phyloP scores from a whole-genome alignment of 2,329 filamentous ascomycete genomes.

The Zarea fungicola region DNA sequence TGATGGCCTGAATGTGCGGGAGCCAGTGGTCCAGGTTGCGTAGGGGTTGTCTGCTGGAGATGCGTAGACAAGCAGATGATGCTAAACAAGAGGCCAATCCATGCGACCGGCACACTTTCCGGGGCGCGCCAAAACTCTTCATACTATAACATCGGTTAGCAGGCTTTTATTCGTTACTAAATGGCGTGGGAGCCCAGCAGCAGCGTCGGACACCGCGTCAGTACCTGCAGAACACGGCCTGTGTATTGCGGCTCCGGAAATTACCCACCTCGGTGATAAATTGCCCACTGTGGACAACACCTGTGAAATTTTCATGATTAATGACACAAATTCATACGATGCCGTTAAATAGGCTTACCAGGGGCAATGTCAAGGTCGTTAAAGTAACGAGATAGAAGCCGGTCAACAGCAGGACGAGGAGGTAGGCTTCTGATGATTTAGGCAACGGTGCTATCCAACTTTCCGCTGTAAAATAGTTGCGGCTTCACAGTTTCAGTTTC shows the following conservation, averaged over 20 bases:
- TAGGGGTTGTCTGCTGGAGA: not conserved
- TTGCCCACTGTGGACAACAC: slow-evolving; percentile 24
- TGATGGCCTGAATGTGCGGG: not conserved
- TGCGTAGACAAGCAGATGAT: not conserved
- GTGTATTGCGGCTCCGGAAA: not conserved
- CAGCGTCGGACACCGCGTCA: no score
- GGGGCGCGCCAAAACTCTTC: not conserved
- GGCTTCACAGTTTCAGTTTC: not conserved
- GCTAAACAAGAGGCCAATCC: slow-evolving; percentile 4
- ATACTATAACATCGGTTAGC: no score
- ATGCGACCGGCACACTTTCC: not conserved
- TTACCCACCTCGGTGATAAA: slow-evolving; percentile 16
- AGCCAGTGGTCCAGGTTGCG: not conserved
- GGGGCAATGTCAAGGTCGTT: no score
- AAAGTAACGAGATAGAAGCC: slow-evolving; percentile 32
- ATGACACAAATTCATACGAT: no score
- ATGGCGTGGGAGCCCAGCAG: no score
- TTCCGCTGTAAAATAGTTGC: not conserved
- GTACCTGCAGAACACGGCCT: not conserved
- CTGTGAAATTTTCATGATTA: no score
- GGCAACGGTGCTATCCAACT: not conserved
- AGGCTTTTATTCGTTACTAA: no score
- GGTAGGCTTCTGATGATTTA: slow-evolving; percentile 21
- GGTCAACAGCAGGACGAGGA: slow-evolving; percentile 26
- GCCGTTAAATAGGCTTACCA: no score